phyloP scores from a whole-genome alignment of 768 basidiomycete species.

The Suillus subalutaceus region DNA sequence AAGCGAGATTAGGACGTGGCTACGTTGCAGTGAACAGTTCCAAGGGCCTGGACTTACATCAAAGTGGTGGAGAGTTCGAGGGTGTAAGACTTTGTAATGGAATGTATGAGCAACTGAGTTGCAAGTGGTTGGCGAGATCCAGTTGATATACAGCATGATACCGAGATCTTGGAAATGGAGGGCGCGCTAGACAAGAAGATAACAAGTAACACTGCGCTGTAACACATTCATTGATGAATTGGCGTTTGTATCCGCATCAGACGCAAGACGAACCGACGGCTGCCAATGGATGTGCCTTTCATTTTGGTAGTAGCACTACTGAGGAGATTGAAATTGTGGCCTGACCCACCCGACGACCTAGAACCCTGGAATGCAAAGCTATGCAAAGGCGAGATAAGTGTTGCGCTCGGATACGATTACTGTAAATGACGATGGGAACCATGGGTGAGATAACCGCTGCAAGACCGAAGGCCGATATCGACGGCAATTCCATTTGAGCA shows the following conservation, averaged over 20 bases:
- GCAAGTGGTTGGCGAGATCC: background rate
- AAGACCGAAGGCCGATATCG: background rate
- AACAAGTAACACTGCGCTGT: background rate
- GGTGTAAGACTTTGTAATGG: background rate
- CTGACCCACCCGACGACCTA: background rate
- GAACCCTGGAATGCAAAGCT: background rate
- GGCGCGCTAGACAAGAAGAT: background rate
- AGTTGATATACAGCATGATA: background rate
- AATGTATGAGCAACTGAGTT: background rate
- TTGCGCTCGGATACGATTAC: background rate
- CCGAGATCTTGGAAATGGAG: background rate
- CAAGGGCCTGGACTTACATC: background rate
- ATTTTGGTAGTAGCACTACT: background rate
- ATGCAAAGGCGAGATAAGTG: background rate
- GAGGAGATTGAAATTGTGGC: background rate
- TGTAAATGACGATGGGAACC: conserved; percentile 2
- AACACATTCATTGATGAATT: background rate
- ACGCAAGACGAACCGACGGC: background rate
- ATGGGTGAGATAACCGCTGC: background rate
- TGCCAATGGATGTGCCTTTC: background rate
- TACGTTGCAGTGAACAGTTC: background rate
- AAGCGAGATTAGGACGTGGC: background rate
- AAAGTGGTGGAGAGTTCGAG: background rate
- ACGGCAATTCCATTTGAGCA: background rate
- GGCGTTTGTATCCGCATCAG: background rate